These are phyloP conservation scores for Aegilops speltoides DNA, from an alignment of 176 grass and related monocot genomes.

Conservation along the genomic window DNA sequence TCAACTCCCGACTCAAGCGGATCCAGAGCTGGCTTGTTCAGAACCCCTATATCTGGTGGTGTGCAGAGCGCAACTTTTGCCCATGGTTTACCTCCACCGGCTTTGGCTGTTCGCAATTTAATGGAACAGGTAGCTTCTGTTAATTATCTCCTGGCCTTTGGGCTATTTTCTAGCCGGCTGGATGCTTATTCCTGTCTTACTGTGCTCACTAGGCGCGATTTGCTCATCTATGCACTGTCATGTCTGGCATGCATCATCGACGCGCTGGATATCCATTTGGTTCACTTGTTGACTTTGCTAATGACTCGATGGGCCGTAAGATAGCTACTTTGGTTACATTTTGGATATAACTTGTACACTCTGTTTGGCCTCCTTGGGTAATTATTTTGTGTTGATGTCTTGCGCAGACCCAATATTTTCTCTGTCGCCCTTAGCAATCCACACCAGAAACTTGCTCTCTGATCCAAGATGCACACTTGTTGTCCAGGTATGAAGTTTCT, in stretches of 20 bases:
- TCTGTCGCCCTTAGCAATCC: constrained; percentile 88
- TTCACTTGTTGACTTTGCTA: constrained; percentile 94
- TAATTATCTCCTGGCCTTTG: neutral
- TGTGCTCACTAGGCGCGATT: constrained; percentile 66
- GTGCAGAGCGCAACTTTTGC: constrained; percentile 93
- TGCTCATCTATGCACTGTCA: constrained; percentile 91
- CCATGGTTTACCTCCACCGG: constrained; percentile 88
- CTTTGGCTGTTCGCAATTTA: constrained; percentile 90
- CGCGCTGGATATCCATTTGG: constrained; percentile 93
- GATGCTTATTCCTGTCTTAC: neutral
- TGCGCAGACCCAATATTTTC: constrained; percentile 93
- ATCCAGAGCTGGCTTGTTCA: constrained; percentile 82
- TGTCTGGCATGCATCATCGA: constrained; percentile 97
- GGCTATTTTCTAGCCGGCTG: neutral
- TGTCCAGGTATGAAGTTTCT: constrained; percentile 67
- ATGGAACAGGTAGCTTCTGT: constrained; percentile 81
- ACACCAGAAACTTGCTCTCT: constrained; percentile 88
- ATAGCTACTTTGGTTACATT: constrained; percentile 19
- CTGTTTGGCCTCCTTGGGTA: neutral
- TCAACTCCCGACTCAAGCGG: constrained; percentile 42
- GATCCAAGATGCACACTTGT: constrained; percentile 97
- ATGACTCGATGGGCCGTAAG: constrained; percentile 94
- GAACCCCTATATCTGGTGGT: constrained; percentile 96
- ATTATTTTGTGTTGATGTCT: constrained; percentile 8
- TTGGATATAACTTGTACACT: neutral